Percentiles rank a stretch among this genome's conserved stretches.
Conservation (phyloP, 768 basidiomycete genomes). For the Coprinellus micaceus region DNA sequence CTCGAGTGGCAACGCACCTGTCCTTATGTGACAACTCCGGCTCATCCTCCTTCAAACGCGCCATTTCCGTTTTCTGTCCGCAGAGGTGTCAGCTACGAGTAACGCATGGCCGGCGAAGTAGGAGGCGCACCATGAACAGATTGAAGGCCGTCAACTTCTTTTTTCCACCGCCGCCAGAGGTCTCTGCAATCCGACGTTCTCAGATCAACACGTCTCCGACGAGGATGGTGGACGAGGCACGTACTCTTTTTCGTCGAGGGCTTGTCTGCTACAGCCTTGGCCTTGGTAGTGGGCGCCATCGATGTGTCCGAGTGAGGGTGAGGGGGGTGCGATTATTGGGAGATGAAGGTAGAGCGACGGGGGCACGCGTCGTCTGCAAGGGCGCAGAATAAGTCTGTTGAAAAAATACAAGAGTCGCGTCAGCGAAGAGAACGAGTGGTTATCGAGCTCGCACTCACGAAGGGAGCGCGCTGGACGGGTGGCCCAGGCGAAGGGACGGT, state of each 20-base stretch:
- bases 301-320: constrained; percentile 10
- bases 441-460: constrained; percentile 12
- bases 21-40: constrained; percentile 72
- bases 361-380: constrained; percentile 18
- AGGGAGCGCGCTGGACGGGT: not conserved
- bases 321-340: constrained; percentile 11
- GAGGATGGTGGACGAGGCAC: constrained; percentile 18
- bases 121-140: constrained; percentile 55
- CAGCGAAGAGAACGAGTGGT: constrained; percentile 10
- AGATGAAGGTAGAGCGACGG: constrained; percentile 21
- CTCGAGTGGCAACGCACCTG: constrained; percentile 43
- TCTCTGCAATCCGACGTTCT: constrained; percentile 34
- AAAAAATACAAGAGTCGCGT: constrained; percentile 10
- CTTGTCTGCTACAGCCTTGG: constrained; percentile 42
- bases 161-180: constrained; percentile 46
- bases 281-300: constrained; percentile 44
- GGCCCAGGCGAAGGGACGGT: constrained; percentile 15
- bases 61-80: constrained; percentile 69
- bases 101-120: not conserved
- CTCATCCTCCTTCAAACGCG: constrained; percentile 71
- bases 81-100: constrained; percentile 9
- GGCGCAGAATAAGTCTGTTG: constrained; percentile 8
- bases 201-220: constrained; percentile 14
- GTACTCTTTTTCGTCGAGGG: constrained; percentile 57
- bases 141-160: constrained; percentile 74